Base-by-base conservation (phyloP, 1,284 basidiomycete species). In the Phenoliferia sp. region DNA sequence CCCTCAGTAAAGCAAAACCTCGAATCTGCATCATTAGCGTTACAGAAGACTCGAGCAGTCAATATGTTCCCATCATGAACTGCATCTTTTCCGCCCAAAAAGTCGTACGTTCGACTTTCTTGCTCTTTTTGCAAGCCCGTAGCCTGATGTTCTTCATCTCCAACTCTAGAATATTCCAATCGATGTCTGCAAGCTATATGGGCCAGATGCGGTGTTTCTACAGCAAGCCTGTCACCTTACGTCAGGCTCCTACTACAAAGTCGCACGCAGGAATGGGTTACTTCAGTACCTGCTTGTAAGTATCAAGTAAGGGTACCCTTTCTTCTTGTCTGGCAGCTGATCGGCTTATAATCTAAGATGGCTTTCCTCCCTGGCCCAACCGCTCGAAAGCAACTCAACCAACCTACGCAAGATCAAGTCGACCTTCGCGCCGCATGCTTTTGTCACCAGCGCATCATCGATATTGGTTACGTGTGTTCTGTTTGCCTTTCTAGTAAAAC, bases 71-170 rank as follows among this genome's bases (percentile, higher is more conserved):
- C 16, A 87, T 99, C 78, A 99, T 99, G 96, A 99, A 99, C 78
- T 90, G 93, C 66, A 98, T 99, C 62, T 99, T 99, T 81, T 94
- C 94, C 3, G 96, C 96, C 1, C 96, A 99, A 79, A 99, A 99
- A 81, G 84, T 92, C 66, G 93, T 90, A 70, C 74, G 86, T 80
- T n/a, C n/a, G 63, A 10, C n/a, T 22, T 54, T 15, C 58, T 12
- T n/a, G 17, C 17, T 29, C 50, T 12, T 33, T 17, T 9, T 15
- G 1, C n/a, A 54, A 28, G n/a, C 6, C 22, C 22, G n/a, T 19
- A n/a, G 16, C 7, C 48, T 35, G 28, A 34, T 19, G n/a, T n/a
- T 10, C 15, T n/a, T 4, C 48, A 22, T 7, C 17, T 9, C 17
- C 19, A 26, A 19, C 7, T 26, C 15, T 44, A 96, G 91, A 94